Evolutionary conservation across 2,329 filamentous ascomycete genomes (phyloP), one percentile per base, ranked within the genome.

Genomic region (Pochonia chlamydosporia): DNA sequence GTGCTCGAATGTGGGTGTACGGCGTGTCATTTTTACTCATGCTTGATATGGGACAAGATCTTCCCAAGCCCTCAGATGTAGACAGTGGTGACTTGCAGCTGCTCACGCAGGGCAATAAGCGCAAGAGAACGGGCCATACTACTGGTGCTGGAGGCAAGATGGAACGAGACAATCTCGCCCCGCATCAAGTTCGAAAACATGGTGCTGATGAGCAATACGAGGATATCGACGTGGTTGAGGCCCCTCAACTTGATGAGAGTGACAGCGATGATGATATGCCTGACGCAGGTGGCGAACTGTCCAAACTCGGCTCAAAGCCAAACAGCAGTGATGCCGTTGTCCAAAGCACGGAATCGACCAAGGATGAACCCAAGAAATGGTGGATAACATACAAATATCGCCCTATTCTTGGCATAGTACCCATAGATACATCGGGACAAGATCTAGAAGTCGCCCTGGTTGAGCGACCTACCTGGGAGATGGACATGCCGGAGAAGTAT

Each of bases 381-480:
- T 97, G 90, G 89, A 81, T 84, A 62, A 95, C 91, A 5, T 90
- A 87, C 74, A 95, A 95, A 67, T 99, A 97, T 68, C 79, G 91
- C 49, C 88, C 91, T n/a, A 90, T 99, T 56, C 73, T 99, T 51
- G 93, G 91, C 46, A 69, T 83, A 31, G 75, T 81, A 30, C 71
- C 73, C 37, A 65, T 76, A 52, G 62, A 60, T 45, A 56, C 54
- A 18, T 64, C 68, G 23, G 62, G 63, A 55, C 50, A 65, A 56
- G 65, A 71, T 10, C 68, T 87, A 4, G 93, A 99, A 67, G 87
- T 96, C 40, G 91, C 89, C 2, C 72, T 97, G 44, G 82, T 97
- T 13, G 92, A 97, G 72, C 75, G 91, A 59, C 91, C 92, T 18
- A 75, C 83, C 56, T 93, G 87, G 82, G 88, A 95, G 65, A 74